Percentiles rank a stretch among this genome's conserved stretches.
Evolutionary conservation across 2,329 filamentous ascomycete species (phyloP).

Genomic region (Fusarium sp.): DNA sequence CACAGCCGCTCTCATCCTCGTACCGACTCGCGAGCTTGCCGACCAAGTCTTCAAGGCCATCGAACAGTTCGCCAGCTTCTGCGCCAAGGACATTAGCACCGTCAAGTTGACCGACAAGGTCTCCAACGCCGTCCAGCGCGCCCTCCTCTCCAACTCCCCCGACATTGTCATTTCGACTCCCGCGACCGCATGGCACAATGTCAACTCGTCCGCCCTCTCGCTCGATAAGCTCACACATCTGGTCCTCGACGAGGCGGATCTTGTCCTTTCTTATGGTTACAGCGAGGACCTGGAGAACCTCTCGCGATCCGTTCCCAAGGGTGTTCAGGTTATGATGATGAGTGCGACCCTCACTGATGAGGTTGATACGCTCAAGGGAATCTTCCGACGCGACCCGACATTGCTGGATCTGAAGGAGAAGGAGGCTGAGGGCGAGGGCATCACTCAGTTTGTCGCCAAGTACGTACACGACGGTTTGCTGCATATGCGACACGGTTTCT

Average conservation of each 20-base stretch:
- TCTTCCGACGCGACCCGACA: slow-evolving; percentile 86
- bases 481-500: slow-evolving; percentile 9
- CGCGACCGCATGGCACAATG: slow-evolving; percentile 81
- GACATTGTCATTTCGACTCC: slow-evolving; percentile 94
- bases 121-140: slow-evolving; percentile 87
- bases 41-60: slow-evolving; percentile 88
- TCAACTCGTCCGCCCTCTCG: slow-evolving; percentile 73
- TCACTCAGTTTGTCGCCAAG: slow-evolving; percentile 90
- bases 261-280: slow-evolving; percentile 94
- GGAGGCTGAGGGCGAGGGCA: slow-evolving; percentile 79
- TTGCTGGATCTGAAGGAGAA: slow-evolving; percentile 86
- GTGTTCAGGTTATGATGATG: slow-evolving; percentile 91
- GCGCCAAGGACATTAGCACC: slow-evolving; percentile 82
- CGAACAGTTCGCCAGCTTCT: slow-evolving; percentile 82
- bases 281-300: slow-evolving; percentile 88
- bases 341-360: slow-evolving; percentile 92
- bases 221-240: slow-evolving; percentile 79
- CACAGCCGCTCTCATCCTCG: slow-evolving; percentile 86
- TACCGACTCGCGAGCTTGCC: slow-evolving; percentile 93
- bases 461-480: slow-evolving; percentile 49
- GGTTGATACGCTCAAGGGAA: slow-evolving; percentile 83
- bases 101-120: slow-evolving; percentile 93
- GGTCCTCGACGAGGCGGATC: slow-evolving; percentile 93
- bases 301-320: slow-evolving; percentile 81
- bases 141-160: slow-evolving; percentile 85